Evolutionary conservation across 208 protist genomes (phyloP).

Genomic region (Crithidia expoeki): DNA sequence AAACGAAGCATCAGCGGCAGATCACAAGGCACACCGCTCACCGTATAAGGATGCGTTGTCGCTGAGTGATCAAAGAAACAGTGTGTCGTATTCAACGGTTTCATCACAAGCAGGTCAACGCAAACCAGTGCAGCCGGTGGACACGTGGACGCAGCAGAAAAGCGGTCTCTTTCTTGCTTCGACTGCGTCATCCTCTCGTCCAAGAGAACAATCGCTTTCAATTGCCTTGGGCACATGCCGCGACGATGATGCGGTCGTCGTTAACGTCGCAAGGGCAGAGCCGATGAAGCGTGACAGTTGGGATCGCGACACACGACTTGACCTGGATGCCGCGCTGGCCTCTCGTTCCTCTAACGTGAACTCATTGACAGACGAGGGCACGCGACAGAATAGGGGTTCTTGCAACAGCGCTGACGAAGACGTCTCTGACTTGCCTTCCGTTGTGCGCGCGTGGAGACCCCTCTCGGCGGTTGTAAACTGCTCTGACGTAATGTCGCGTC

Average conservation of each 20-base stretch:
- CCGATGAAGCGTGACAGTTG: too few relatives aligned
- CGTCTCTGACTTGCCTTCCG: background rate
- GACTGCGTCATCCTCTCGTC: background rate
- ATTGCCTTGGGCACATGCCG: background rate
- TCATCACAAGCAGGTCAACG: background rate
- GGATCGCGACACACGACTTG: background rate
- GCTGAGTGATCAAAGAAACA: background rate
- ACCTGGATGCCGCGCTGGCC: conserved; percentile 10
- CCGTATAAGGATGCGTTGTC: background rate
- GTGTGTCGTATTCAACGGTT: background rate
- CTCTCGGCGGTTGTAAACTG: conserved; percentile 9
- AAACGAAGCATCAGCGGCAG: background rate
- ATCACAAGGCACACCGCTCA: background rate
- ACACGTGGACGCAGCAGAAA: conserved; percentile 9
- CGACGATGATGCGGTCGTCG: background rate
- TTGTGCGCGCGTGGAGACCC: conserved; percentile 16
- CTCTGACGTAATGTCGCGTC: background rate
- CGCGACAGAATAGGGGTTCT: background rate
- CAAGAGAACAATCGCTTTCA: background rate
- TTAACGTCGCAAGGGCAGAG: background rate
- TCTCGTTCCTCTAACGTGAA: background rate
- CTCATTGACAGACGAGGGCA: background rate
- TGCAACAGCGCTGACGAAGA: background rate
- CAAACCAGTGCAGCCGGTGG: background rate
- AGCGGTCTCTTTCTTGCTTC: conserved; percentile 3